Evolutionary conservation across 805 yeast genomes (phyloP).

Genomic region (Candida xiaguanensis): DNA sequence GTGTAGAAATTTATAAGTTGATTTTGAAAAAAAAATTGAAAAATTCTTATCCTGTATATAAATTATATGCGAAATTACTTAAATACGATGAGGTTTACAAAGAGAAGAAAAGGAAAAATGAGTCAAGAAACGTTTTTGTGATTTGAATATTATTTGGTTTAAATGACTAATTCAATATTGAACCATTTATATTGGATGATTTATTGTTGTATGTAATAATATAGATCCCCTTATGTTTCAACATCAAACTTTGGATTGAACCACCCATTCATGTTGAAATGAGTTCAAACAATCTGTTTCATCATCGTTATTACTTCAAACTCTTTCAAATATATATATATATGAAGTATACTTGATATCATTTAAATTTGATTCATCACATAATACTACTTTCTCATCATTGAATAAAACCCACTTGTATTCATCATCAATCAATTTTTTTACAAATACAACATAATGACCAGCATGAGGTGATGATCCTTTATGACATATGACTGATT

Average conservation of each 20-base stretch:
- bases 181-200: neutral
- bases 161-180: neutral
- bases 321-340: constrained; percentile 39
- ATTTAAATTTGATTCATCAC: constrained; percentile 38
- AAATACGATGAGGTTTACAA: too few relatives aligned
- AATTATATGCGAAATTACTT: too few relatives aligned
- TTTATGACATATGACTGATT: constrained; percentile 79
- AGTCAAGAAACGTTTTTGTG: too few relatives aligned
- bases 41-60: neutral
- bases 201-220: neutral
- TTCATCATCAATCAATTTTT: constrained; percentile 34
- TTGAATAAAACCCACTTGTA: constrained; percentile 74
- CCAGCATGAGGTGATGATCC: constrained; percentile 90
- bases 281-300: too few relatives aligned
- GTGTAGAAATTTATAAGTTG: too few relatives aligned
- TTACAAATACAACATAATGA: constrained; percentile 80
- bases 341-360: constrained; percentile 49
- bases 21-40: constrained; percentile 2
- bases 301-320: neutral
- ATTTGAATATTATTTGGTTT: too few relatives aligned
- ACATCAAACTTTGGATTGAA: neutral
- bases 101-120: too few relatives aligned
- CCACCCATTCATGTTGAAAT: too few relatives aligned
- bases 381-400: constrained; percentile 80
- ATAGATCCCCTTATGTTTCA: neutral